Conservation (phyloP, 2,329 filamentous ascomycete species). For the Penicillium capsulatum region DNA sequence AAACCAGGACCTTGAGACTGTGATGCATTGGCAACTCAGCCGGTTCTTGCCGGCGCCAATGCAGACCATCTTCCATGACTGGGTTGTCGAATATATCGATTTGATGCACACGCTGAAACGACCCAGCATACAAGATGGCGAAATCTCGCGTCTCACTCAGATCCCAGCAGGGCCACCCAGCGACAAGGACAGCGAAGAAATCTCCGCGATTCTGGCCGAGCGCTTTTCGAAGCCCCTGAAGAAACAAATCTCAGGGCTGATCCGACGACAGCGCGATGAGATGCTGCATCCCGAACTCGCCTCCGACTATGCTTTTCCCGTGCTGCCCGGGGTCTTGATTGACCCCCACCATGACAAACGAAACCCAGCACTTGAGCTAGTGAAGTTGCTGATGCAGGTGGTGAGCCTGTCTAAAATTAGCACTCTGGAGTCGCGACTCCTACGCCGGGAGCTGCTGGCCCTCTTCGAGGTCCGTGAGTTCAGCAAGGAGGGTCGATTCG, state of each 20-base stretch:
- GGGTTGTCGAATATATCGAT: slow-evolving; percentile 91
- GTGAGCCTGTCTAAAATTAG: slow-evolving; percentile 87
- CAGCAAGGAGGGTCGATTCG: slow-evolving; percentile 77
- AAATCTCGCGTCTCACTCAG: slow-evolving; percentile 58
- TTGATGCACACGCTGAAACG: slow-evolving; percentile 87
- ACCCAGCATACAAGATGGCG: slow-evolving; percentile 51
- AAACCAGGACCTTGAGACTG: slow-evolving; percentile 75
- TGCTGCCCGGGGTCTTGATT: slow-evolving; percentile 54
- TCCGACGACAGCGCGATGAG: slow-evolving; percentile 81
- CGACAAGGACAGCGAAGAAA: slow-evolving; percentile 57
- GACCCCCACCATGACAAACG: slow-evolving; percentile 54
- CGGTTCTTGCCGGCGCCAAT: slow-evolving; percentile 79
- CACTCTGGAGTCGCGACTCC: slow-evolving; percentile 76
- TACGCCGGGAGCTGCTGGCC: slow-evolving; percentile 82
- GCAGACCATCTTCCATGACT: slow-evolving; percentile 81
- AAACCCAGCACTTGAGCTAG: slow-evolving; percentile 82
- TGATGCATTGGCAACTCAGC: slow-evolving; percentile 98
- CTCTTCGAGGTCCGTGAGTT: slow-evolving; percentile 96
- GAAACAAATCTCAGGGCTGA: slow-evolving; percentile 77
- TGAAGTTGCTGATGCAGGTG: slow-evolving; percentile 90
- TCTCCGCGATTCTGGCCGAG: slow-evolving; percentile 68
- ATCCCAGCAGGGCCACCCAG: slow-evolving; percentile 55
- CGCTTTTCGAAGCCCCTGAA: slow-evolving; percentile 84
- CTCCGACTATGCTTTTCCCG: slow-evolving; percentile 79
- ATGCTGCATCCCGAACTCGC: slow-evolving; percentile 84